These are phyloP conservation scores for Teratosphaeria viscida DNA, from an alignment of 2,329 filamentous ascomycete species.

Conservation along the genomic window DNA sequence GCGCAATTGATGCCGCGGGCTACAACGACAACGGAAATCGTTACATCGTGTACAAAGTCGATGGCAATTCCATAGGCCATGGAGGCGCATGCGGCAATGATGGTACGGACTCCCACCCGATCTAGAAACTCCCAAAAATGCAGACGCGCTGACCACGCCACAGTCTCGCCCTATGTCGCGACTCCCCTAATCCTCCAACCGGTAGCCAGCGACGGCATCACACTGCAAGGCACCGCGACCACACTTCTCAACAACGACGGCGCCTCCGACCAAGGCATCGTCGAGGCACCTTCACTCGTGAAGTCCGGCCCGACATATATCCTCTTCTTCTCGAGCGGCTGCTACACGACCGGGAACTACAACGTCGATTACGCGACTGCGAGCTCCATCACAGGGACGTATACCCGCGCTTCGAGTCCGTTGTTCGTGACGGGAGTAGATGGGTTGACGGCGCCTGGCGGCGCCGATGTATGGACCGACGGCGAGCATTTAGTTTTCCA, in stretches of 20 bases:
- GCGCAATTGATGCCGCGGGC: constrained; percentile 22
- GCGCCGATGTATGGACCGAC: constrained; percentile 21
- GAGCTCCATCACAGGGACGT: constrained; percentile 13
- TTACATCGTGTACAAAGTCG: constrained; percentile 23
- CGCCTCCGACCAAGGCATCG: constrained; percentile 19
- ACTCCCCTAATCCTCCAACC: constrained; percentile 25
- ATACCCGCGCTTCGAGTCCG: constrained; percentile 11
- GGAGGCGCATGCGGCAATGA: constrained; percentile 20
- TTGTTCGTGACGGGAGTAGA: constrained; percentile 17
- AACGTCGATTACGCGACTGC: constrained; percentile 21
- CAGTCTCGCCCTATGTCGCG: constrained; percentile 18
- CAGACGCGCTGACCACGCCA: neutral
- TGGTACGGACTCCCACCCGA: constrained; percentile 1
- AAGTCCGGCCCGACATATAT: constrained; percentile 15
- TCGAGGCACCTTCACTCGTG: constrained; percentile 24
- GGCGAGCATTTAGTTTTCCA: constrained; percentile 24
- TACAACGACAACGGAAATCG: constrained; percentile 19
- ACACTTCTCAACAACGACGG: constrained; percentile 9
- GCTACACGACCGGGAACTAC: constrained; percentile 11
- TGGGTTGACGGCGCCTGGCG: constrained; percentile 23
- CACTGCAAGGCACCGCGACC: constrained; percentile 16
- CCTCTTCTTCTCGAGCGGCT: constrained; percentile 22
- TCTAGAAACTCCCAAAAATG: neutral
- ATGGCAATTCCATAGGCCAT: constrained; percentile 19
- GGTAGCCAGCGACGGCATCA: constrained; percentile 22